Percentiles rank a stretch among this genome's conserved stretches.
These are phyloP conservation scores for Tylopilus sp. DNA, from an alignment of 1,284 basidiomycete genomes.

Conservation along the genomic window DNA sequence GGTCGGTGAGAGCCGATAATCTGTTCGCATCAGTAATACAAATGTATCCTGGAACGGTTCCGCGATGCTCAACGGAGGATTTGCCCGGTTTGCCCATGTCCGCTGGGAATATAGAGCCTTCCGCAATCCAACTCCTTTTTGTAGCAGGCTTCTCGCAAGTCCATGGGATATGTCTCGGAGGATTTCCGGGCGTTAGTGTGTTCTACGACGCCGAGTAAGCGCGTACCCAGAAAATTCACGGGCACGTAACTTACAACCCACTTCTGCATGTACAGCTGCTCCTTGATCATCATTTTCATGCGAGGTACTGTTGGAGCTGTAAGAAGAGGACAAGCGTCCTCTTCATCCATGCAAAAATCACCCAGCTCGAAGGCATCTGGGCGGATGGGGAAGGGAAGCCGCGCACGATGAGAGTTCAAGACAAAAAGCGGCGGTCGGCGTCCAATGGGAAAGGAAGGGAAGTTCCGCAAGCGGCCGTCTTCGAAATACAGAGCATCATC, in stretches of 20 bases:
- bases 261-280: conserved; percentile 45
- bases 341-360: conserved; percentile 21
- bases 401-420: conserved; percentile 24
- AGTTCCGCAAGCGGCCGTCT: conserved; percentile 9
- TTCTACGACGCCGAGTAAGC: conserved; percentile 26
- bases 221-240: not conserved
- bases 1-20: not conserved
- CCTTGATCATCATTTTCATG: conserved; percentile 46
- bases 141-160: conserved; percentile 32
- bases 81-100: conserved; percentile 38
- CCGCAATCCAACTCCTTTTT: conserved; percentile 44
- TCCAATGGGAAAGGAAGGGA: conserved; percentile 27
- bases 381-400: conserved; percentile 28
- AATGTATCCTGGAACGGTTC: conserved; percentile 8
- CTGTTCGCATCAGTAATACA: conserved; percentile 1
- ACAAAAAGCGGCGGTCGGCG: conserved; percentile 26
- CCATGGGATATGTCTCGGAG: conserved; percentile 49
- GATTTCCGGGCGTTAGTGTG: conserved; percentile 30
- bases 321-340: conserved; percentile 18
- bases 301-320: conserved; percentile 54
- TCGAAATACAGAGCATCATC: conserved; percentile 12
- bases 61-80: conserved; percentile 26
- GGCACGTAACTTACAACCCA: conserved; percentile 48
- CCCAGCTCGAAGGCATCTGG: conserved; percentile 22
- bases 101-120: conserved; percentile 49